Evolutionary conservation across 2,329 filamentous ascomycete genomes (phyloP).

Genomic region (Penicillium psychrosexuale): DNA sequence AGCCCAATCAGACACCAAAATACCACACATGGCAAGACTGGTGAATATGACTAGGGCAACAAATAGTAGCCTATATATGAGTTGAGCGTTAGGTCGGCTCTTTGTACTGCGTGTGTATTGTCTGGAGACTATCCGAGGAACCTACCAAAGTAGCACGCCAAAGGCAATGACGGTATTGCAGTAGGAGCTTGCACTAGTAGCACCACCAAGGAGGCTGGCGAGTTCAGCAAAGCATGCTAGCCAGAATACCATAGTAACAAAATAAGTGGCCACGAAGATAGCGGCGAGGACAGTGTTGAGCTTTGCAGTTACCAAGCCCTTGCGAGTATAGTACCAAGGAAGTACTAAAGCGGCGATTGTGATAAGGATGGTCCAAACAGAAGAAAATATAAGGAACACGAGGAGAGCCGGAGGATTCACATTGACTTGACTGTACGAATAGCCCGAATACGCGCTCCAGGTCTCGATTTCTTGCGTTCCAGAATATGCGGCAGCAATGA

Average conservation of each 20-base stretch:
- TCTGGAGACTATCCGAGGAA: neutral
- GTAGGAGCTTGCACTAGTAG: conserved; percentile 9
- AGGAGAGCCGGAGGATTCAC: conserved; percentile 20
- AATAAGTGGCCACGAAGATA: too few relatives aligned
- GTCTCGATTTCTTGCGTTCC: neutral
- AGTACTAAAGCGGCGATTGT: conserved; percentile 18
- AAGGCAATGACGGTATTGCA: conserved; percentile 29
- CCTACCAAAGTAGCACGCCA: conserved; percentile 21
- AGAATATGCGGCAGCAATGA: conserved; percentile 11
- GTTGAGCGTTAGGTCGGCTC: neutral
- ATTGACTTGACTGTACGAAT: conserved; percentile 13
- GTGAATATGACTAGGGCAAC: conserved; percentile 27
- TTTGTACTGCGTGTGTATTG: neutral
- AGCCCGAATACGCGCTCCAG: conserved; percentile 8
- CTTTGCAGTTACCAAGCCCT: too few relatives aligned
- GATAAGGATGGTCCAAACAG: conserved; percentile 28
- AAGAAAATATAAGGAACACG: conserved; percentile 25
- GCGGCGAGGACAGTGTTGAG: too few relatives aligned
- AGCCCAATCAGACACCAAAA: conserved; percentile 26
- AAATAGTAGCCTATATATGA: conserved; percentile 27
- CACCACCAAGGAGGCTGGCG: conserved; percentile 14
- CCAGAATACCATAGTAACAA: too few relatives aligned
- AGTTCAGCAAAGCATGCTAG: conserved; percentile 31
- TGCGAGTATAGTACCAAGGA: conserved; percentile 24
- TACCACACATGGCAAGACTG: conserved; percentile 28